Conservation (phyloP, 2,329 filamentous ascomycete genomes). For the Sclerotinia glacialis region DNA sequence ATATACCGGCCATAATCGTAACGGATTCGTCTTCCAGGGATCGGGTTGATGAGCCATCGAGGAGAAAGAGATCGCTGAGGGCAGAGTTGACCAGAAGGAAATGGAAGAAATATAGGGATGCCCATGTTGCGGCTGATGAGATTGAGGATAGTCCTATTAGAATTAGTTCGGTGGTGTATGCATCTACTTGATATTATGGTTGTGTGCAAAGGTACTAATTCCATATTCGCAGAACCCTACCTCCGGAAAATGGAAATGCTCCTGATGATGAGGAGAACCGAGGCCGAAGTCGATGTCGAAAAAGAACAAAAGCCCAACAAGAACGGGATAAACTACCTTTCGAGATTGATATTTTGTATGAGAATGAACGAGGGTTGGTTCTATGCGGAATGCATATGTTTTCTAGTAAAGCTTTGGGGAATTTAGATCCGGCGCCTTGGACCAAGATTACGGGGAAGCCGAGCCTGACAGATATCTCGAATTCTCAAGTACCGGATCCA, state of each 20-base stretch:
- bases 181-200: background rate
- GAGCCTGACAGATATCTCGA: constrained; percentile 68
- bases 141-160: constrained; percentile 14
- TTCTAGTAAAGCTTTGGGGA: constrained; percentile 78
- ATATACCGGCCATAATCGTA: constrained; percentile 8
- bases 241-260: constrained; percentile 3
- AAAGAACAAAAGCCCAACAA: constrained; percentile 19
- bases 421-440: constrained; percentile 84
- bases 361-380: constrained; percentile 90
- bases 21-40: constrained; percentile 33
- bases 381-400: constrained; percentile 89
- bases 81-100: constrained; percentile 34
- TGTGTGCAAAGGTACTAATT: constrained; percentile 3
- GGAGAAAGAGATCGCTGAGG: constrained; percentile 31
- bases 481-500: constrained; percentile 89
- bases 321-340: constrained; percentile 36
- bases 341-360: constrained; percentile 84
- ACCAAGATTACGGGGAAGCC: constrained; percentile 65
- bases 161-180: constrained; percentile 15
- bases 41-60: constrained; percentile 31
- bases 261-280: constrained; percentile 22
- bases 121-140: constrained; percentile 36
- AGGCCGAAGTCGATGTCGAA: constrained; percentile 24
- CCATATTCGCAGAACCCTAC: background rate
- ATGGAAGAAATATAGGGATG: constrained; percentile 40